phyloP scores from a whole-genome alignment of 2,329 filamentous ascomycete species.

The Fusarium sp. region DNA sequence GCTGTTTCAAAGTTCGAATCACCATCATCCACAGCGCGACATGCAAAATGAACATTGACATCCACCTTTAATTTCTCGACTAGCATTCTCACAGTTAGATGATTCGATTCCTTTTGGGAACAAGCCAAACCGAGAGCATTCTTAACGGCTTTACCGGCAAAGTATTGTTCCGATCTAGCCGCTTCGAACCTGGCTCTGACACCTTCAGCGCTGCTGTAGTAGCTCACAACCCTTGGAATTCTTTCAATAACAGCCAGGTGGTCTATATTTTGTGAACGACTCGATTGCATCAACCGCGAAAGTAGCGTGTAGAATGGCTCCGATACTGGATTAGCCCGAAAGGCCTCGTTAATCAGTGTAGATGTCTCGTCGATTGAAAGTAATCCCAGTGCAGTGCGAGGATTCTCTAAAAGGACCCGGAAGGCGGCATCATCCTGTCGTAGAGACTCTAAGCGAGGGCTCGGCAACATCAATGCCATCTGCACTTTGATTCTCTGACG shows the following conservation, averaged over 20 bases:
- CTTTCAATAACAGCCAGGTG: constrained; percentile 5
- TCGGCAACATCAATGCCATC: constrained; percentile 27
- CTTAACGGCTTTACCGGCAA: not conserved
- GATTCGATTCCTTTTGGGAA: constrained; percentile 6
- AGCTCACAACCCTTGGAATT: not conserved
- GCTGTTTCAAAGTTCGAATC: not conserved
- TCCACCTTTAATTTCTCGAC: constrained; percentile 30
- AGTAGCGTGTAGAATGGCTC: not conserved
- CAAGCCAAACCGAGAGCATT: constrained; percentile 25
- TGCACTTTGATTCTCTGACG: constrained; percentile 4
- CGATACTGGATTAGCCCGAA: not conserved
- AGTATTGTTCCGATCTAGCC: fast-evolving
- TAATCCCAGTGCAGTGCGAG: constrained; percentile 3
- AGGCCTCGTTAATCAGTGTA: not conserved
- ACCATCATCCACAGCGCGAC: not conserved
- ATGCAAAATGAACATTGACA: constrained; percentile 14
- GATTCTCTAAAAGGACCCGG: not conserved
- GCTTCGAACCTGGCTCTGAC: not conserved
- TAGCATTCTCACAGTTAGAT: constrained; percentile 25
- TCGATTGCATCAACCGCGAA: constrained; percentile 5
- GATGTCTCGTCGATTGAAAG: constrained; percentile 7
- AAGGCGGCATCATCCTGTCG: not conserved
- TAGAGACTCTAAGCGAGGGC: not conserved
- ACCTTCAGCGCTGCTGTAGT: constrained; percentile 15
- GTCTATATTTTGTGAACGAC: not conserved